Evolutionary conservation across 2,329 filamentous ascomycete genomes (phyloP).

Genomic region (Fusarium napiforme): DNA sequence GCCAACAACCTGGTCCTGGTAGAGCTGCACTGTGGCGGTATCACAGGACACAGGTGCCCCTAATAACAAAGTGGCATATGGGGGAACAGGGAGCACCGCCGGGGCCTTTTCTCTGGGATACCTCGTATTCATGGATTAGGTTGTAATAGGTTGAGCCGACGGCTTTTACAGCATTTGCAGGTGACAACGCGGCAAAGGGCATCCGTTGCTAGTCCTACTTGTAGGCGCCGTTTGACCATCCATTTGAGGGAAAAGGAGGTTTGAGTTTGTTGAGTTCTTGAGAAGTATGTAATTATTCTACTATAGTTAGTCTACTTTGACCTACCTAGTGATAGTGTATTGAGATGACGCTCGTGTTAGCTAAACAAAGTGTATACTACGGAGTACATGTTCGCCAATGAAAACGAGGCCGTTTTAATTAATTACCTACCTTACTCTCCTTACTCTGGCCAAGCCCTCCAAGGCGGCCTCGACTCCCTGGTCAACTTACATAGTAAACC

Average conservation of each 20-base stretch:
- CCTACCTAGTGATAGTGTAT: conserved; percentile 6
- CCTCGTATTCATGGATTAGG: conserved; percentile 43
- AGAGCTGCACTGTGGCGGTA: background rate
- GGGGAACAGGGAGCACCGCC: conserved; percentile 2
- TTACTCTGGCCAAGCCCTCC: background rate
- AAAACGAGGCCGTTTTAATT: background rate
- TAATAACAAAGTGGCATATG: conserved; percentile 19
- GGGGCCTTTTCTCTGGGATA: background rate
- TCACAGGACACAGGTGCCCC: conserved; percentile 7
- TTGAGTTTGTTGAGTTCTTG: conserved; percentile 30
- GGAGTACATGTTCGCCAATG: background rate
- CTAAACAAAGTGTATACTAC: background rate
- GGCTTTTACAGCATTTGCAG: conserved; percentile 42
- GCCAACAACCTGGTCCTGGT: conserved; percentile 5
- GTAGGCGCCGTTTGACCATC: conserved; percentile 36
- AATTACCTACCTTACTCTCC: background rate
- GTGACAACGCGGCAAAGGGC: conserved; percentile 31
- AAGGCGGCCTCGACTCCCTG: conserved; percentile 3
- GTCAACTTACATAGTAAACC: conserved; percentile 7
- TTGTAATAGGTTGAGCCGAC: conserved; percentile 24
- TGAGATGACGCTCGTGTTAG: conserved; percentile 27
- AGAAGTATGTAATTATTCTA: background rate
- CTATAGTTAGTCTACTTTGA: background rate
- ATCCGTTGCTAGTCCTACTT: conserved; percentile 4
- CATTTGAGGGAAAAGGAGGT: conserved; percentile 15